Percentiles rank a stretch among this genome's conserved stretches.
Evolutionary conservation across 148 eudicot genomes (phyloP).

Genomic region (Rheum nobile): DNA sequence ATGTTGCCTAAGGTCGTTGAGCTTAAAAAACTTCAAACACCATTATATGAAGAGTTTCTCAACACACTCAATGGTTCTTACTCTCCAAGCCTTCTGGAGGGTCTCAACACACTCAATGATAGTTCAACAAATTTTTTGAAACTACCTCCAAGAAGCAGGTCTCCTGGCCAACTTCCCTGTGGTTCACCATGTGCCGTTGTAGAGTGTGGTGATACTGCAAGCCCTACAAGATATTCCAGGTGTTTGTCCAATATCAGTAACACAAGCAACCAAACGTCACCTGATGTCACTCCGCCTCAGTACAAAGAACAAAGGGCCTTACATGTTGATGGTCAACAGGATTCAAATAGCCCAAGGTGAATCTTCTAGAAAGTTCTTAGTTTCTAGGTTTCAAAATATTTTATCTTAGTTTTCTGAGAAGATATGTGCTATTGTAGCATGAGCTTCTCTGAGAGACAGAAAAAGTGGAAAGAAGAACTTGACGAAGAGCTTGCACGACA

Average conservation of each 20-base stretch:
- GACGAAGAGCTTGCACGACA: conserved; percentile 40
- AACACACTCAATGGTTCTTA: conserved; percentile 26
- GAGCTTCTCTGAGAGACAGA: conserved; percentile 30
- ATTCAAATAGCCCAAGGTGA: conserved; percentile 33
- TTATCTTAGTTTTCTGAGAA: not conserved
- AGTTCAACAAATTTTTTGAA: conserved; percentile 25
- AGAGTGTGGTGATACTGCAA: conserved; percentile 21
- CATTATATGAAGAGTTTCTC: conserved; percentile 39
- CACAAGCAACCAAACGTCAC: conserved; percentile 17
- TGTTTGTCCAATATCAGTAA: conserved; percentile 20
- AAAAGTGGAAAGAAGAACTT: conserved; percentile 46
- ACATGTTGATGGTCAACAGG: conserved; percentile 17
- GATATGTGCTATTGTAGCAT: conserved; percentile 5
- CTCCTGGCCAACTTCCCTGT: conserved; percentile 20
- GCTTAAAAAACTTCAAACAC: conserved; percentile 40
- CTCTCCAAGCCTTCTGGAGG: conserved; percentile 17
- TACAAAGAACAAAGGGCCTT: conserved; percentile 17
- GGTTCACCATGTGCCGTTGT: conserved; percentile 25
- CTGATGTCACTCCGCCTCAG: conserved; percentile 20
- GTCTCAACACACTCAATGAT: conserved; percentile 19
- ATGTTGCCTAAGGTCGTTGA: conserved; percentile 26
- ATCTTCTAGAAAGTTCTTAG: not conserved
- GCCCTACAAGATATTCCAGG: conserved; percentile 28
- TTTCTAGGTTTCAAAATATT: not conserved
- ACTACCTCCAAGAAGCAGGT: conserved; percentile 38